Base-by-base conservation (phyloP, 108 stramenopile species). In the Pelagomonas calceolata region DNA sequence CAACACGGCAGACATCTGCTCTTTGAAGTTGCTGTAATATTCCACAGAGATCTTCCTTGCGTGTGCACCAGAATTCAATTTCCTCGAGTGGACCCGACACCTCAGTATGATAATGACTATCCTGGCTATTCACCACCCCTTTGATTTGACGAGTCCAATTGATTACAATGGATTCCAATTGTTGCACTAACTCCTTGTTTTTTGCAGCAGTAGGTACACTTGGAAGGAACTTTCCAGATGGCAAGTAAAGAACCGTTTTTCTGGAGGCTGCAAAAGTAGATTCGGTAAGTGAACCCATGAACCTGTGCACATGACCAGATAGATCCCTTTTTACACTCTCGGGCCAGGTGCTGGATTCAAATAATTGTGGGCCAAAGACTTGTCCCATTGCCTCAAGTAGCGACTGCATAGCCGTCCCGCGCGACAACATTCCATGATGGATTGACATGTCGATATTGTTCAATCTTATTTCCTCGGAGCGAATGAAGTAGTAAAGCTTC, bases 61-160 rank as follows among this genome's bases (percentile, higher is more conserved):
- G 84, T 34, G 64, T 51, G 29, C 80, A 35, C 86, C 86, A 87
- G 66, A 86, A 87, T 46, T 82, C 73, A n/a, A 87, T 83, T 71
- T 87, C 87, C 33, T 84, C 85, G 26, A 87, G 67, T 15, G 85
- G 87, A 10, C 87, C 87, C 0, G 80, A 66, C 36, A 69, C 81
- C 63, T 85, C 84, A 29, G 82, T 65, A 69, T 73, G 64, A 30
- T 66, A 39, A 7, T 67, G 66, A 30, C 71, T 76, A 51, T 84
- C 81, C 65, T 84, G 79, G 77, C 65, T 78, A 70, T 73, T 84
- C 26, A 73, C 65, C 37, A 73, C 72, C 34, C 84, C 83, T 71
- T 85, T 86, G 37, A 88, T 86, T 63, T 88, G 87, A 4, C 87
- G 65, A 29, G 85, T 85, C 87, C 87, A 88, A 69, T 85, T 84